phyloP scores from a whole-genome alignment of 306 rosid genomes.

The Chamaecrista fasciculata region DNA sequence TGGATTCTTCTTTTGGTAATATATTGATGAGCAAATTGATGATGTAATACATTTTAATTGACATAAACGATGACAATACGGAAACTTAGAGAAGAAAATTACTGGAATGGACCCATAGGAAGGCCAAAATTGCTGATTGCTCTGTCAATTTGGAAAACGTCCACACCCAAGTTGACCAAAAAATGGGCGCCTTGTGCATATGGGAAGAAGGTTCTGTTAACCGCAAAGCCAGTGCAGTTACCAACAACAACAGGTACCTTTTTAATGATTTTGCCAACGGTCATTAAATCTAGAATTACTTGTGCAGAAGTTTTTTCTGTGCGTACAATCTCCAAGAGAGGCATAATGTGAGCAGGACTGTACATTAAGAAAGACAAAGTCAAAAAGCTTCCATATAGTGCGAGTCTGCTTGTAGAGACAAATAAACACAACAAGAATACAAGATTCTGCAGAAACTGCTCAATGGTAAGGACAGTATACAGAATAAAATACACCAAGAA shows the following conservation, averaged over 20 bases:
- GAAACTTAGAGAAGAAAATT: slow-evolving; percentile 42
- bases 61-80: slow-evolving; percentile 22
- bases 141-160: slow-evolving; percentile 74
- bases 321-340: slow-evolving; percentile 93
- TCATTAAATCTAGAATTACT: slow-evolving; percentile 84
- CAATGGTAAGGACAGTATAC: not conserved
- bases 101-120: slow-evolving; percentile 96
- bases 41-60: not conserved
- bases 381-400: slow-evolving; percentile 26
- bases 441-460: not conserved
- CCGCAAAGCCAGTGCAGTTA: slow-evolving; percentile 96
- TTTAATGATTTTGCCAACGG: slow-evolving; percentile 83
- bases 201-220: slow-evolving; percentile 92
- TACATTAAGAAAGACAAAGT: slow-evolving; percentile 34
- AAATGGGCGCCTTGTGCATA: slow-evolving; percentile 71
- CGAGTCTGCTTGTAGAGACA: not conserved
- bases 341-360: slow-evolving; percentile 99
- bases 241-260: slow-evolving; percentile 94
- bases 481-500: not conserved
- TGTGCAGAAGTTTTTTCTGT: slow-evolving; percentile 82
- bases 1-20: not conserved
- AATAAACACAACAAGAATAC: slow-evolving; percentile 21
- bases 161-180: slow-evolving; percentile 75
- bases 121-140: slow-evolving; percentile 76
- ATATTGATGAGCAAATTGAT: slow-evolving; percentile 7